A percentile compares a stretch with the other conserved stretches of the same genome.
These are phyloP conservation scores for Hirsutella rhossiliensis DNA, from an alignment of 2,329 filamentous ascomycete genomes.

Conservation along the genomic window DNA sequence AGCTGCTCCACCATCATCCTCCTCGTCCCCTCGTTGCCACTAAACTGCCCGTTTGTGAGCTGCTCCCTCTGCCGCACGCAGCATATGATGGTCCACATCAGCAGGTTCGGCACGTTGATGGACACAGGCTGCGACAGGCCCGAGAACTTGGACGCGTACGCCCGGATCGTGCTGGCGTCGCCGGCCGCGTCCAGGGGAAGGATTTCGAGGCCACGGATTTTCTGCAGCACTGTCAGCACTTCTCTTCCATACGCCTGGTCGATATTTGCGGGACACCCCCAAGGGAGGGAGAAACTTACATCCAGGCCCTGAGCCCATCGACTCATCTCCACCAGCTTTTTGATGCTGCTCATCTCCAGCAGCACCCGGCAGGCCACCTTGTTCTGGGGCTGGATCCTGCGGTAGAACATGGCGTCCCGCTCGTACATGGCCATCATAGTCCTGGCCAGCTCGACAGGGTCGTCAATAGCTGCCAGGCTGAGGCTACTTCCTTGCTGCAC, in stretches of 20 bases:
- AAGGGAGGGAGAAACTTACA: conserved; percentile 21
- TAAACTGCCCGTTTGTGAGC: conserved; percentile 60
- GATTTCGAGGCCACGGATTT: conserved; percentile 63
- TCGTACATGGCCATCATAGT: conserved; percentile 55
- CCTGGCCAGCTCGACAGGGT: conserved; percentile 45
- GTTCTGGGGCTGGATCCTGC: conserved; percentile 44
- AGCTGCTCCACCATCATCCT: conserved; percentile 56
- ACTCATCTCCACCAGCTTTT: conserved; percentile 38
- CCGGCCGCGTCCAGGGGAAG: conserved; percentile 66
- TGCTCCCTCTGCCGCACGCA: conserved; percentile 68
- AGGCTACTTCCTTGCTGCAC: conserved; percentile 40
- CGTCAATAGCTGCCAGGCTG: conserved; percentile 46
- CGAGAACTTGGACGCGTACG: conserved; percentile 69
- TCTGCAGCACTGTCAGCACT: conserved; percentile 30
- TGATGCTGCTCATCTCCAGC: conserved; percentile 50
- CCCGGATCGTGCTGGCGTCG: conserved; percentile 68
- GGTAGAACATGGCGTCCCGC: conserved; percentile 47
- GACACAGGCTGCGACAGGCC: conserved; percentile 69
- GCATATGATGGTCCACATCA: conserved; percentile 88
- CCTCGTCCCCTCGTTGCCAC: conserved; percentile 55
- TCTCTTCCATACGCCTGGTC: neutral
- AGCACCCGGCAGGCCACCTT: conserved; percentile 43
- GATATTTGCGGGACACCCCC: neutral
- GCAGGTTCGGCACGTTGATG: conserved; percentile 77
- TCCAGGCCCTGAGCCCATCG: conserved; percentile 47